These are phyloP conservation scores for Aspergillus bombycis DNA, from an alignment of 2,329 filamentous ascomycete genomes.

Conservation along the genomic window DNA sequence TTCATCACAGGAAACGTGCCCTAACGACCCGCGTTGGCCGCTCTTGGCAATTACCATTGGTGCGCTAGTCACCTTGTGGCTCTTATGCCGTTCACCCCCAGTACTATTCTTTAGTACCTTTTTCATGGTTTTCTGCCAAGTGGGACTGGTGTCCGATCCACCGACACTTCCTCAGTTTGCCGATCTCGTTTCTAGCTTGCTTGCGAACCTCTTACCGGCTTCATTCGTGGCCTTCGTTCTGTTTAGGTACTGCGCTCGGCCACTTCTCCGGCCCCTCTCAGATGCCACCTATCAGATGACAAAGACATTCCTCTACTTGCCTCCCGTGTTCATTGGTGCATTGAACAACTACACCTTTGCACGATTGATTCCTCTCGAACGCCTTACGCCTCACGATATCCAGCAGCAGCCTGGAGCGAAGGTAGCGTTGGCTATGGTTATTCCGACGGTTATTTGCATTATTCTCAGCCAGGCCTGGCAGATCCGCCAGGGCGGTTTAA, in stretches of 20 bases:
- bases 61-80: slow-evolving; percentile 75
- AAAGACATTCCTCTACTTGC: slow-evolving; percentile 88
- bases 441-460: slow-evolving; percentile 70
- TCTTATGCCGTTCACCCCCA: slow-evolving; percentile 77
- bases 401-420: slow-evolving; percentile 86
- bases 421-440: slow-evolving; percentile 76
- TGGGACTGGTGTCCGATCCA: slow-evolving; percentile 86
- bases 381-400: slow-evolving; percentile 88
- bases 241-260: slow-evolving; percentile 78
- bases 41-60: slow-evolving; percentile 78
- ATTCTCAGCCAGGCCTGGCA: slow-evolving; percentile 78
- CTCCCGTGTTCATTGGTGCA: slow-evolving; percentile 85
- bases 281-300: slow-evolving; percentile 67
- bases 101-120: slow-evolving; percentile 88
- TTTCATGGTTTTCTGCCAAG: slow-evolving; percentile 81
- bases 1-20: slow-evolving; percentile 60
- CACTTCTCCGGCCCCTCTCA: slow-evolving; percentile 72
- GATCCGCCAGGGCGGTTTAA: slow-evolving; percentile 80
- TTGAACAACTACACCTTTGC: slow-evolving; percentile 95
- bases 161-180: slow-evolving; percentile 70
- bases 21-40: slow-evolving; percentile 80
- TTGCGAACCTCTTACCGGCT: slow-evolving; percentile 83
- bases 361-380: slow-evolving; percentile 82
- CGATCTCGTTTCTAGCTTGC: slow-evolving; percentile 72
- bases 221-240: slow-evolving; percentile 86